These are phyloP conservation scores for Pestalotiopsis sp. DNA, from an alignment of 2,329 filamentous ascomycete species.

Conservation along the genomic window DNA sequence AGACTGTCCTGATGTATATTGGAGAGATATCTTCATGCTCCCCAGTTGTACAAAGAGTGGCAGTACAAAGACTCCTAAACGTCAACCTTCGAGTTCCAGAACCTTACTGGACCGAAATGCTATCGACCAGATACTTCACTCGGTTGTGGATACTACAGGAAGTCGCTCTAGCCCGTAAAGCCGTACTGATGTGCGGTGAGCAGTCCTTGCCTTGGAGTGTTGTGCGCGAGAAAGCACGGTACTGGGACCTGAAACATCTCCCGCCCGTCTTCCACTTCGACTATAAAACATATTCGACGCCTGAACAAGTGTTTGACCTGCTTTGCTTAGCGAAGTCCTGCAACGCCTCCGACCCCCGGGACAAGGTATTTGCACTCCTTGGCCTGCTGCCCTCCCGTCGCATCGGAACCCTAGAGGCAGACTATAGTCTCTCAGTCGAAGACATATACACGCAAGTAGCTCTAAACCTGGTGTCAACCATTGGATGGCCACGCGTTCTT, in stretches of 20 bases:
- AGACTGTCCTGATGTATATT: conserved; percentile 12
- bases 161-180: conserved; percentile 12
- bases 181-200: conserved; percentile 12
- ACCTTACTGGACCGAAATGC: neutral
- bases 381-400: conserved; percentile 8
- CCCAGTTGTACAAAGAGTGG: neutral
- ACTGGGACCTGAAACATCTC: neutral
- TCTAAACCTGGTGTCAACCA: no score
- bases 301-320: conserved; percentile 2
- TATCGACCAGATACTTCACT: conserved; percentile 14
- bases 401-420: neutral
- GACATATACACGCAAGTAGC: no score
- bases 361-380: conserved; percentile 16
- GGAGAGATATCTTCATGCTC: conserved; percentile 1
- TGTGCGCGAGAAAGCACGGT: neutral
- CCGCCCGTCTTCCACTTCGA: conserved; percentile 6
- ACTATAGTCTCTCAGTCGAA: conserved; percentile 16
- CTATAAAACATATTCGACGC: neutral
- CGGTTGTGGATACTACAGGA: conserved; percentile 18
- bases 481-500: no score
- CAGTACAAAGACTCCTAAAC: neutral
- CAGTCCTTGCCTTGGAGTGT: conserved; percentile 4
- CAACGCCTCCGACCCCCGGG: conserved; percentile 11
- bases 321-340: conserved; percentile 5
- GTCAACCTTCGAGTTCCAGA: neutral